Conservation (phyloP, 2,329 filamentous ascomycete species). For the Alternaria sp. region DNA sequence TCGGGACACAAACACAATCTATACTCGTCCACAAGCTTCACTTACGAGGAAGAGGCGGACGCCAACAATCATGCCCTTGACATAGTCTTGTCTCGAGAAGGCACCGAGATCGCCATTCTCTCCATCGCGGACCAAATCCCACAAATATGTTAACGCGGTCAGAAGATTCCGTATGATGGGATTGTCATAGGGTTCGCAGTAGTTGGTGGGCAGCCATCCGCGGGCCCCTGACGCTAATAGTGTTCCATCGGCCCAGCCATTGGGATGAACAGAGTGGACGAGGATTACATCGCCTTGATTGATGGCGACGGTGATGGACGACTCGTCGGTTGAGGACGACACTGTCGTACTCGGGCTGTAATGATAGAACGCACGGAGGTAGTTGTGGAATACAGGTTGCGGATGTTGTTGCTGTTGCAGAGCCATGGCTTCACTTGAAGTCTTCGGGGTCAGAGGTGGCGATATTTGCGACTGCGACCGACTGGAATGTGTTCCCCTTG, state of each 20-base stretch:
- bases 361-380: slow-evolving; percentile 90
- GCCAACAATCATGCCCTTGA: slow-evolving; percentile 91
- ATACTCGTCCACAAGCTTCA: background rate
- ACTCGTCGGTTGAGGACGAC: slow-evolving; percentile 73
- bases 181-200: slow-evolving; percentile 94
- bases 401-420: slow-evolving; percentile 53
- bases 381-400: slow-evolving; percentile 85
- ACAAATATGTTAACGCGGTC: slow-evolving; percentile 86
- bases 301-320: slow-evolving; percentile 77
- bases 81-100: slow-evolving; percentile 90
- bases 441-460: slow-evolving; percentile 76
- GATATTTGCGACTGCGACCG: slow-evolving; percentile 66
- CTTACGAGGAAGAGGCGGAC: slow-evolving; percentile 87
- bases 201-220: slow-evolving; percentile 97
- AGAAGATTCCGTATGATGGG: slow-evolving; percentile 84
- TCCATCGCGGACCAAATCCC: slow-evolving; percentile 84
- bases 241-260: slow-evolving; percentile 98
- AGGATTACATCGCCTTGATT: slow-evolving; percentile 91
- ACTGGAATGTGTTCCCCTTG: slow-evolving; percentile 37
- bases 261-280: slow-evolving; percentile 95
- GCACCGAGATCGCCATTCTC: slow-evolving; percentile 76
- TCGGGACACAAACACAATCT: background rate
- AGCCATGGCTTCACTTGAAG: slow-evolving; percentile 66
- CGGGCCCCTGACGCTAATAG: slow-evolving; percentile 82
- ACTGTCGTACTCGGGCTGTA: slow-evolving; percentile 82